phyloP scores from a whole-genome alignment of 352 stramenopile genomes.

The Pythium sukuiense region DNA sequence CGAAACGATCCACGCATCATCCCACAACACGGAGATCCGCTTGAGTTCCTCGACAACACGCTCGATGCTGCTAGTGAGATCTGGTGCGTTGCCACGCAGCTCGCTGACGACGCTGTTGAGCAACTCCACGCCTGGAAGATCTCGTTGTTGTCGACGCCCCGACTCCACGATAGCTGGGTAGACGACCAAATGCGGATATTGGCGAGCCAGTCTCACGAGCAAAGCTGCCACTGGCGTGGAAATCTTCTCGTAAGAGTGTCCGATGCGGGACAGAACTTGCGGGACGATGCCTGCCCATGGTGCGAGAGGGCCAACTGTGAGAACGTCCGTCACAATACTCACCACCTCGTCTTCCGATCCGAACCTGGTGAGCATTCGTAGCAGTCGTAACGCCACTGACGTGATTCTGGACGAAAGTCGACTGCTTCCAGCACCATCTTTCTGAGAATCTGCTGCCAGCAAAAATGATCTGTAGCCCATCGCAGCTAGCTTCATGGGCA shows the following conservation, averaged over 20 bases:
- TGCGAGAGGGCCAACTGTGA: constrained; percentile 48
- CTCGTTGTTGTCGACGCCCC: constrained; percentile 11
- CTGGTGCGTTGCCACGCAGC: constrained; percentile 36
- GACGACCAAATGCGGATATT: constrained; percentile 65
- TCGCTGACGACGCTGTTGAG: constrained; percentile 47
- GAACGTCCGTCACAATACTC: constrained; percentile 39
- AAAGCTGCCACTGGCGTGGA: constrained; percentile 55
- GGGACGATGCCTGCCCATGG: constrained; percentile 72
- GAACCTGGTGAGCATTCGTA: constrained; percentile 66
- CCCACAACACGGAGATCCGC: constrained; percentile 81
- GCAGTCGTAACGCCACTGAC: constrained; percentile 57
- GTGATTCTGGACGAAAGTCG: constrained; percentile 32
- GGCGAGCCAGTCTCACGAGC: constrained; percentile 60
- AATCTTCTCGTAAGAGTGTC: constrained; percentile 52
- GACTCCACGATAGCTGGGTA: constrained; percentile 77
- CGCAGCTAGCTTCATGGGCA: constrained; percentile 20
- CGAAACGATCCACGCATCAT: constrained; percentile 74
- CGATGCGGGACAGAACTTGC: constrained; percentile 67
- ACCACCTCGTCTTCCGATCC: constrained; percentile 48
- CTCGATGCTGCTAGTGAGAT: constrained; percentile 55
- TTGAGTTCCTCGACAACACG: constrained; percentile 71
- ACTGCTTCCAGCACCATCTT: not conserved
- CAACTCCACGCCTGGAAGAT: constrained; percentile 11
- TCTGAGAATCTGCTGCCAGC: not conserved
- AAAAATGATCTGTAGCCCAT: constrained; percentile 25